Base-by-base conservation (phyloP, 345 rosid genomes). In the Aegle marmelos region DNA sequence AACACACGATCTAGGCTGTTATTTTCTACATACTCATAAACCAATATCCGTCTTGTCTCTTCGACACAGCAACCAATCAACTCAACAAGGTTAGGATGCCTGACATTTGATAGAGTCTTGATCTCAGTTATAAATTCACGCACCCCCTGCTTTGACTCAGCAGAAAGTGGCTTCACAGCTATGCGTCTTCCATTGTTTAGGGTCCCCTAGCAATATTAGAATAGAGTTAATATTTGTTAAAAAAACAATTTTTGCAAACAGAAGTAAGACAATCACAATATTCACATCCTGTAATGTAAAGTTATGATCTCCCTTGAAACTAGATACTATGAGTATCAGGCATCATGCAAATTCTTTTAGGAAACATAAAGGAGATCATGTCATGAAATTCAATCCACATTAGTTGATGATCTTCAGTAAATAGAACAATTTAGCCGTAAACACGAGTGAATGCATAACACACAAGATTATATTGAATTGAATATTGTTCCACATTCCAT, bases 51-150 rank as follows among this genome's bases (percentile, higher is more conserved):
- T 53, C 90, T 84, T 28, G 77, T 60, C 72, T 90, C 91, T 83
- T 91, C 83, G 59, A 86, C 79, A 73, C 98, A 95, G 86, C 97
- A 95, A 22, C 98, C 98, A 37, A 92, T 69, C 80, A 95, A 85
- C 82, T 89, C 92, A 81, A 95, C 98, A 64, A 95, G 98, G 87
- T 95, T 90, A 48, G 88, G 95, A 84, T 95, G 98, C 82, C 76
- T 91, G 77, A 90, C 86, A 87, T 85, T 85, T 4, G 97, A 86
- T 65, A 95, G 90, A 41, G 90, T 80, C 69, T 81, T 87, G 76
- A 93, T 92, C 87, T 95, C 98, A 2, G 90, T 86, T 76, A 92
- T 80, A 84, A 95, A 95, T 86, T 95, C 98, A 6, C 78, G 79
- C 62, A 76, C 80, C 9, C 92, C 92, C 77, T 89, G 92, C 82